These are phyloP conservation scores for Candida argentea DNA, from an alignment of 805 yeast genomes.

Conservation along the genomic window DNA sequence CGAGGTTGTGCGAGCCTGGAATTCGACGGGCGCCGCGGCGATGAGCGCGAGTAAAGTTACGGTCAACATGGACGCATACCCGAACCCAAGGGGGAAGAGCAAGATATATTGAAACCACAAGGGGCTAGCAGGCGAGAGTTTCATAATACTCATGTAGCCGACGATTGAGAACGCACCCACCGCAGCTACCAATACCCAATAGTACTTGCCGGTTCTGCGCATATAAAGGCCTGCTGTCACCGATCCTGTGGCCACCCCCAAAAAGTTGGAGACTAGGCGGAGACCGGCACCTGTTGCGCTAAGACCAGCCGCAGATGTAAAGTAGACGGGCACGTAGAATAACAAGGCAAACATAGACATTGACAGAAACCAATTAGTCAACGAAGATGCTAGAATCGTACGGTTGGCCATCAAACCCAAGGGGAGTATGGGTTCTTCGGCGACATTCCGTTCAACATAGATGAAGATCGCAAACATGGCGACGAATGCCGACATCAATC, in stretches of 20 bases:
- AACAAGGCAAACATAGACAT: constrained; percentile 57
- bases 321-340: constrained; percentile 64
- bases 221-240: constrained; percentile 57
- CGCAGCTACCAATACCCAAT: constrained; percentile 36
- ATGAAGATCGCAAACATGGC: constrained; percentile 33
- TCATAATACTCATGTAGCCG: constrained; percentile 34
- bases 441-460: constrained; percentile 39
- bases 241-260: constrained; percentile 62
- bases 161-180: constrained; percentile 33
- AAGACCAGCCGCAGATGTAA: constrained; percentile 41
- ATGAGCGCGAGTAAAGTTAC: constrained; percentile 66
- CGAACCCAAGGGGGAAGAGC: constrained; percentile 49
- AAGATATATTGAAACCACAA: constrained; percentile 32
- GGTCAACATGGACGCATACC: constrained; percentile 59
- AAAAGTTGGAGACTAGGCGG: constrained; percentile 54
- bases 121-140: constrained; percentile 19
- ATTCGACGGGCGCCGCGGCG: constrained; percentile 57
- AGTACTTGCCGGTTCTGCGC: constrained; percentile 61
- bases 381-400: constrained; percentile 55
- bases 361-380: constrained; percentile 61
- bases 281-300: constrained; percentile 49
- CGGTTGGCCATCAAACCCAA: constrained; percentile 44
- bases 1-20: constrained; percentile 81
- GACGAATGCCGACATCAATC: constrained; percentile 22
- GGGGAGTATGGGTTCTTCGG: constrained; percentile 62